Evolutionary conservation across 1,139 yeast species (phyloP).

Genomic region (Casaregolazyma suthepensis): DNA sequence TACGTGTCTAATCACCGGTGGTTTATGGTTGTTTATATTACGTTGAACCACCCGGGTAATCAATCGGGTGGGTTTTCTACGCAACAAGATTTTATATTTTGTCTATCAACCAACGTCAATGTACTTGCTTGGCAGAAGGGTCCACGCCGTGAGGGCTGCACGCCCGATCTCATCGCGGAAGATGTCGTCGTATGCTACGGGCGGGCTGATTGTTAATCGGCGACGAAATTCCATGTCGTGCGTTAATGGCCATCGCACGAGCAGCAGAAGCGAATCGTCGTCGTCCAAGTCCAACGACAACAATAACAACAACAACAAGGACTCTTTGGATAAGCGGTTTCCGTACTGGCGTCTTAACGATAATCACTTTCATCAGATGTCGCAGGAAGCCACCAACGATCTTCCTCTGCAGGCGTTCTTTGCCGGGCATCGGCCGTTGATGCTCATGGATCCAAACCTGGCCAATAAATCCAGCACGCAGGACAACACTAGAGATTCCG

Average conservation of each 20-base stretch:
- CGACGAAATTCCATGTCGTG: slow-evolving; percentile 8
- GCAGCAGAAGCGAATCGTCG: slow-evolving; percentile 1
- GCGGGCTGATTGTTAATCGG: background rate
- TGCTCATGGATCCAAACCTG: slow-evolving; percentile 19
- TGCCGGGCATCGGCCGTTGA: slow-evolving; percentile 28
- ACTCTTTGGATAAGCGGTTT: slow-evolving; percentile 10
- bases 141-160: background rate
- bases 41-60: background rate
- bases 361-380: slow-evolving; percentile 16
- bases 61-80: background rate
- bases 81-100: background rate
- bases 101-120: background rate
- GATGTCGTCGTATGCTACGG: background rate
- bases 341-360: slow-evolving; percentile 17
- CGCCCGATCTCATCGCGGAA: background rate
- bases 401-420: slow-evolving; percentile 26
- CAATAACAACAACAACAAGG: background rate
- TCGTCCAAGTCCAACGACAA: slow-evolving; percentile 4
- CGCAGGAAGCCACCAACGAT: slow-evolving; percentile 14
- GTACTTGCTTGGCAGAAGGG: background rate
- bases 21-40: background rate
- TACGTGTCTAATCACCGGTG: background rate
- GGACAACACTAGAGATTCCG: slow-evolving; percentile 5
- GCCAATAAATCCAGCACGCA: slow-evolving; percentile 3
- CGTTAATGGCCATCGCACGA: background rate